Evolutionary conservation across 2,329 filamentous ascomycete genomes (phyloP).

Genomic region (Arthrobotrys conoides): DNA sequence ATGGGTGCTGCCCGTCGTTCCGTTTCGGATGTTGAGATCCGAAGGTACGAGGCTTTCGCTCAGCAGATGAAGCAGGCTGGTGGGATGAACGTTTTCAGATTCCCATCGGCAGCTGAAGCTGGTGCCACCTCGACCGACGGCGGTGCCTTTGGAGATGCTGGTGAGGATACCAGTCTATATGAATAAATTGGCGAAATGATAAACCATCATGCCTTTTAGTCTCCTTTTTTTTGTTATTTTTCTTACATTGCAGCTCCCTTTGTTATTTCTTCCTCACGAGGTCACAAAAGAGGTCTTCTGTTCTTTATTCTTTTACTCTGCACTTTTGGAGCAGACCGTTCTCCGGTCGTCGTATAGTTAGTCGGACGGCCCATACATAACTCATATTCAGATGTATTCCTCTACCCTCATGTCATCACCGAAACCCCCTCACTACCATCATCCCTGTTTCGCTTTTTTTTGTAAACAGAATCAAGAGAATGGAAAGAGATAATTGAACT

Average conservation of each 20-base stretch:
- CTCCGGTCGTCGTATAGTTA: conserved; percentile 1
- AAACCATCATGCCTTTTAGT: conserved; percentile 1
- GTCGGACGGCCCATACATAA: conserved; percentile 2
- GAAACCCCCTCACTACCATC: background rate
- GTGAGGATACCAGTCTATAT: conserved; percentile 97
- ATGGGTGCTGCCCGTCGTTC: conserved; percentile 95
- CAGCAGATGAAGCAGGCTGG: conserved; percentile 99
- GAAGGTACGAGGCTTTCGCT: conserved; percentile 97
- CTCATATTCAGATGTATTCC: conserved; percentile 23
- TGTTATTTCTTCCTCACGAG: conserved; percentile 59
- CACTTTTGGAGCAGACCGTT: background rate
- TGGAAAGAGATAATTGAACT: conserved; percentile 26
- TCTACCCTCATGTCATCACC: conserved; percentile 27
- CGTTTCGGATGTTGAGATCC: conserved; percentile 96
- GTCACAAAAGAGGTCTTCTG: conserved; percentile 60
- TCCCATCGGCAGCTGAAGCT: conserved; percentile 78
- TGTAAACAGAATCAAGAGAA: conserved; percentile 31
- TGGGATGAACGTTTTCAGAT: conserved; percentile 97
- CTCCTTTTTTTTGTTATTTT: conserved; percentile 40
- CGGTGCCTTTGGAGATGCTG: conserved; percentile 81
- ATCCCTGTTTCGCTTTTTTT: conserved; percentile 13
- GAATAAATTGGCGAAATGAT: conserved; percentile 74
- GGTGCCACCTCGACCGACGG: conserved; percentile 69
- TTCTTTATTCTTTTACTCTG: conserved; percentile 61
- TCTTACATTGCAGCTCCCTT: conserved; percentile 54